Evolutionary conservation across 805 yeast species (phyloP).

Genomic region (Ogataea sp.): DNA sequence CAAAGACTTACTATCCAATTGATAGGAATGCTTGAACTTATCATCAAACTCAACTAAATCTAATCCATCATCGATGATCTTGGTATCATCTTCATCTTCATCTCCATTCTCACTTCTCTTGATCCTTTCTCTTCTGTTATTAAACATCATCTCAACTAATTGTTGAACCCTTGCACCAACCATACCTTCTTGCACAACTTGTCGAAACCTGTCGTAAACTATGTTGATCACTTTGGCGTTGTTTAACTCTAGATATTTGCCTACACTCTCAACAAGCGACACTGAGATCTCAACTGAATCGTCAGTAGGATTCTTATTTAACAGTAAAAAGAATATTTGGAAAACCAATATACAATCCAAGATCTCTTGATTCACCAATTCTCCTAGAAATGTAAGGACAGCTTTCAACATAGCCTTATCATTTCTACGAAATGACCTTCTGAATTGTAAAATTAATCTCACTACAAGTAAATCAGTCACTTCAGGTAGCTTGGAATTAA

Average conservation of each 20-base stretch:
- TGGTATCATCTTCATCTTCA: slow-evolving; percentile 19
- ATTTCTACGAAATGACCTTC: slow-evolving; percentile 39
- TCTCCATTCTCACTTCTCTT: neutral
- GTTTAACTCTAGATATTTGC: slow-evolving; percentile 40
- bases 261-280: slow-evolving; percentile 41
- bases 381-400: slow-evolving; percentile 45
- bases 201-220: slow-evolving; percentile 48
- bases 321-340: slow-evolving; percentile 42
- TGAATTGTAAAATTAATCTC: slow-evolving; percentile 52
- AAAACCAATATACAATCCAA: slow-evolving; percentile 43
- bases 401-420: slow-evolving; percentile 36
- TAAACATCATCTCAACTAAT: slow-evolving; percentile 44
- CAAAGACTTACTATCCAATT: slow-evolving; percentile 40
- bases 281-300: slow-evolving; percentile 50
- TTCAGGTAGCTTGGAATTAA: slow-evolving; percentile 63
- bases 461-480: slow-evolving; percentile 51
- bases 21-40: slow-evolving; percentile 44
- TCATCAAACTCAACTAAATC: slow-evolving; percentile 64
- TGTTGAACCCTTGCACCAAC: slow-evolving; percentile 34
- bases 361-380: slow-evolving; percentile 56
- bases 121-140: slow-evolving; percentile 37
- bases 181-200: slow-evolving; percentile 47
- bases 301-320: slow-evolving; percentile 36
- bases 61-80: slow-evolving; percentile 34
- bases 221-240: slow-evolving; percentile 19